Base-by-base conservation (phyloP, 176 grass and related monocot species). In the Thalia dealbata region DNA sequence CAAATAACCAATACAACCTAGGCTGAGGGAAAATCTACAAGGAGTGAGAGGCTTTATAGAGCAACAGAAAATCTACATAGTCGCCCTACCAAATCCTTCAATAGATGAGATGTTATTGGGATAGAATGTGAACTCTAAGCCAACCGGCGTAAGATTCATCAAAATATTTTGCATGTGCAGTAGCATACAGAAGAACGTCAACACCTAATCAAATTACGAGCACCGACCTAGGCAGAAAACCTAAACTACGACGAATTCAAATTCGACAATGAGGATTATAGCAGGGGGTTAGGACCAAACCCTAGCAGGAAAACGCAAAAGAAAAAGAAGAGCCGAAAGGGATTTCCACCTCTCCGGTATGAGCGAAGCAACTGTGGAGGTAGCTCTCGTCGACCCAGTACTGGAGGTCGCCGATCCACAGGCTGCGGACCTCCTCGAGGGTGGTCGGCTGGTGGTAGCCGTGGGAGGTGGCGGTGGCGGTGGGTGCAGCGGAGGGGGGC, bases 361-460 rank as follows among this genome's bases (percentile, higher is more conserved):
- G 90, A 8, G 85, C 81, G 83, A 97, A 97, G 83, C 95, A 97
- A 61, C 43, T 15, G 76, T 97, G 88, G 81, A 97, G 95, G 79
- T 97, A 97, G 81, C 81, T 92, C 85, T 97, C 90, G 81, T 97
- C 95, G 70, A 88, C 84, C 95, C 95, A 92, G 83, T 97, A 92
- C 90, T 97, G 90, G 66, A 97, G 95, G 63, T 91, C 95, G 43
- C 95, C 95, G 76, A 97, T 97, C 95, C 95, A 97, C 42, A 97
- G 87, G 73, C 90, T 97, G n/a, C 88, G 86, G 48, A 97, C 90
- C 89, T 97, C 95, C 79, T 97, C 95, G 55, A 93, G 87, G 73
- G 85, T 91, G 22, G 82, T 82, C 56, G 95, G 83, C 73, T 97
- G 95, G 87, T 91, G 90, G 48, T 97, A 92, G 21, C 79, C 88